Conservation (phyloP, 2,329 filamentous ascomycete genomes). For the Cladorrhinum sp. region DNA sequence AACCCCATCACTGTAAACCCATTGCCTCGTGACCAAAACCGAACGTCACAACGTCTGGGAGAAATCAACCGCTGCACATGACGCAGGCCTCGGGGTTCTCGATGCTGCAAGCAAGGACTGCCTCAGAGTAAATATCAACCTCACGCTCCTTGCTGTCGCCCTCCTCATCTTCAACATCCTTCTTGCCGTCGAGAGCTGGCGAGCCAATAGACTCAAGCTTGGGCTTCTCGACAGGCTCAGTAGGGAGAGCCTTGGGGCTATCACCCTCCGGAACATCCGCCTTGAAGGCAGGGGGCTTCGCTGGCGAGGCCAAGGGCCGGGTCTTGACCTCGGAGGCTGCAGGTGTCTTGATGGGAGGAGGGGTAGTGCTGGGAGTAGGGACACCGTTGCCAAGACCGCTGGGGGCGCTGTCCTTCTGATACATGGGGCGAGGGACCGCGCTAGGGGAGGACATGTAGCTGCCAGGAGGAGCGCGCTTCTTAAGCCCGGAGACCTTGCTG, state of each 20-base stretch:
- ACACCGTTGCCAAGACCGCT: constrained; percentile 52
- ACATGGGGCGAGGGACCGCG: constrained; percentile 63
- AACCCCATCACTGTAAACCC: constrained; percentile 3
- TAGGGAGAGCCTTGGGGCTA: constrained; percentile 73
- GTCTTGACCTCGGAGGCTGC: constrained; percentile 42
- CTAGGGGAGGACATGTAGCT: constrained; percentile 57
- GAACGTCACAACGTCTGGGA: constrained; percentile 9
- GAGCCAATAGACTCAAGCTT: constrained; percentile 65
- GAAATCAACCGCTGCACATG: constrained; percentile 89
- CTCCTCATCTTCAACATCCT: constrained; percentile 65
- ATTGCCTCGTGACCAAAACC: constrained; percentile 13
- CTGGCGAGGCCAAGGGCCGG: constrained; percentile 53
- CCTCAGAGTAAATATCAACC: constrained; percentile 92
- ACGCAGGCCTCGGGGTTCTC: constrained; percentile 92
- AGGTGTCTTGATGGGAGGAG: constrained; percentile 48
- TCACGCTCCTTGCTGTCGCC: constrained; percentile 72
- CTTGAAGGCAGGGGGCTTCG: constrained; percentile 67
- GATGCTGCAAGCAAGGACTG: constrained; percentile 90
- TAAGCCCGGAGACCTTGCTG: constrained; percentile 59
- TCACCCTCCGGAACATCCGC: constrained; percentile 75
- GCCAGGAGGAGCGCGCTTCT: constrained; percentile 66
- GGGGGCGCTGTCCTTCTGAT: constrained; percentile 48
- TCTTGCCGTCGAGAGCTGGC: constrained; percentile 50
- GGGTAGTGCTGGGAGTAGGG: constrained; percentile 66
- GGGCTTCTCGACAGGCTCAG: constrained; percentile 63